Evolutionary conservation across 2,329 filamentous ascomycete genomes (phyloP).

Genomic region (Zopfia rhizophila): DNA sequence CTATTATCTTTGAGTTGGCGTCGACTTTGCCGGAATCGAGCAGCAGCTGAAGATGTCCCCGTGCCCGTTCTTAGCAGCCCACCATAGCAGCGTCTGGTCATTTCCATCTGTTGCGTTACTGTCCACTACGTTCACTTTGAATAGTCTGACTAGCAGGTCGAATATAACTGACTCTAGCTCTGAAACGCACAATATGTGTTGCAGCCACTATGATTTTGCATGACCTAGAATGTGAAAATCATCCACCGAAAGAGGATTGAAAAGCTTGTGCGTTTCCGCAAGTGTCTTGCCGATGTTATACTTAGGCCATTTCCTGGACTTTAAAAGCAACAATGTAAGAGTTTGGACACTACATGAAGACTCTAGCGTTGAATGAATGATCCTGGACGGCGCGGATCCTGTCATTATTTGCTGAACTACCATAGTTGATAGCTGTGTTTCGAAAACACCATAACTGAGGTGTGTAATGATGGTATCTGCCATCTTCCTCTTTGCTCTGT

Average conservation of each 20-base stretch:
- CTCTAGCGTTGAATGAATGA: slow-evolving; percentile 16
- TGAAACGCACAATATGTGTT: slow-evolving; percentile 21
- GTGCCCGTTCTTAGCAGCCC: slow-evolving; percentile 11
- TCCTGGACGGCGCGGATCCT: slow-evolving; percentile 16
- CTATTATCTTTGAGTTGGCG: neutral
- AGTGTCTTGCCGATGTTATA: slow-evolving; percentile 25
- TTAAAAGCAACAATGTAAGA: slow-evolving; percentile 22
- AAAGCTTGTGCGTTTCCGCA: no score
- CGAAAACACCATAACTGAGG: slow-evolving; percentile 31
- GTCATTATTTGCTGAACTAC: slow-evolving; percentile 11
- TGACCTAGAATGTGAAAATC: slow-evolving; percentile 25
- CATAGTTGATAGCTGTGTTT: slow-evolving; percentile 23
- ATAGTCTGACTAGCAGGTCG: slow-evolving; percentile 11
- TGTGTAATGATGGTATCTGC: slow-evolving; percentile 34
- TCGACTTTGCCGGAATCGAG: slow-evolving; percentile 6
- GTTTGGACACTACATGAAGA: slow-evolving; percentile 13
- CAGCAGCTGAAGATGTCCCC: neutral
- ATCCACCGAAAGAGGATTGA: no score
- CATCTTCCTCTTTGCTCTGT: slow-evolving; percentile 21
- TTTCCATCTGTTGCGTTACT: neutral
- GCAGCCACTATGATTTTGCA: slow-evolving; percentile 25
- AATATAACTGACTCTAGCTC: slow-evolving; percentile 13
- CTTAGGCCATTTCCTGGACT: slow-evolving; percentile 15
- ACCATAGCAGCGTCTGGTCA: neutral
- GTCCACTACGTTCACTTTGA: neutral